Evolutionary conservation across 768 basidiomycete genomes (phyloP), one percentile per base, ranked within the genome.

Genomic region (Dacryopinax spathularia): DNA sequence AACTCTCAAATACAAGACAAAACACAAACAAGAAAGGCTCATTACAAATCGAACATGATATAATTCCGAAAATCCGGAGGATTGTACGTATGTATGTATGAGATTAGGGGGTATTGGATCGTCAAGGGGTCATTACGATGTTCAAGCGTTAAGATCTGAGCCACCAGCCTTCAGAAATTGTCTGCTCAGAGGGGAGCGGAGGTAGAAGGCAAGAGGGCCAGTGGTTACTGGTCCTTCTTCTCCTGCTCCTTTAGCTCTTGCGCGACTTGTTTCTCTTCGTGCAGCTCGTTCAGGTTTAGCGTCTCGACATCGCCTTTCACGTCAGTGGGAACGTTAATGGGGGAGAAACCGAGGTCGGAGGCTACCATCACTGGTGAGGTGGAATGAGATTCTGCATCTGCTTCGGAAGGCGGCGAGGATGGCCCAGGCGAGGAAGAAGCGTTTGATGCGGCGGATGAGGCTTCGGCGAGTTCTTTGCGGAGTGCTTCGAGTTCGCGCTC

Each of bases 401-500:
- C 1, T 33, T 56, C 41, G 18, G 66, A 69, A 33, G 62, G 43
- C 1, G 68, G 64, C 18, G 65, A 66, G 15, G 48, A 60, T 9
- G 66, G 62, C 16, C 37, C 63, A 4, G 48, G 18, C 6, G 63
- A 60, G 39, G 65, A 60, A 12, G 63, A 64, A 20, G 36, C 61
- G 10, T 63, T 61, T 1, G 69, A 64, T 16, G 68, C 70, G 4
- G 70, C 63, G 1, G 69, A 66, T n/a, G 72, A 72, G 15, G 71
- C 69, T 3, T 91, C 88, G 1, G 90, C 91, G 33, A 95, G 80
- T 69, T 96, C 93, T 74, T 91, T 93, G 60, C 93, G 85, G 36
- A 96, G 74, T 5, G 87, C 86, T 70, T 95, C 93, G 27, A 96
- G 77, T 74, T 96, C 93, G 29, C 89, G 84, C 73, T 96, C 93